These are phyloP conservation scores for Physcomitrellopsis africana DNA, from an alignment of 225 moss, liverwort and hornwort species.

Conservation along the genomic window DNA sequence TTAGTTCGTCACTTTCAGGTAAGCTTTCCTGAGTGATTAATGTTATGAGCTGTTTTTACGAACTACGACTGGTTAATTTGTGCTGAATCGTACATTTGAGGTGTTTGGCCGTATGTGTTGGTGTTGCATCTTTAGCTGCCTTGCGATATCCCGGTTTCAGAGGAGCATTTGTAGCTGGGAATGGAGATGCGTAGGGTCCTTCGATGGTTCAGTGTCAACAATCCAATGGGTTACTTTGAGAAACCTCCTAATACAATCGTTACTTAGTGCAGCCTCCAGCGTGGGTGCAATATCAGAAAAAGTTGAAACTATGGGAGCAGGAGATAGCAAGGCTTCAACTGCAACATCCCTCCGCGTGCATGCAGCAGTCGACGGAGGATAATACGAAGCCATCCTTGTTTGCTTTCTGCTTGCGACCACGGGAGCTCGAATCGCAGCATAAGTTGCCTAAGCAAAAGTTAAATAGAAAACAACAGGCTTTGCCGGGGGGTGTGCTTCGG, in stretches of 20 bases:
- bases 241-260: background rate
- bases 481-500: too few species aligned
- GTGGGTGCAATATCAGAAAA: conserved; percentile 44
- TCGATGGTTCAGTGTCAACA: background rate
- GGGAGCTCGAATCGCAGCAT: conserved; percentile 49
- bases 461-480: conserved; percentile 44
- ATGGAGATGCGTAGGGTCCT: too few species aligned
- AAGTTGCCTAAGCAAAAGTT: conserved; percentile 65
- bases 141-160: too few species aligned
- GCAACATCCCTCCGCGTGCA: conserved; percentile 48
- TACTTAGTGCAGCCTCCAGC: conserved; percentile 30
- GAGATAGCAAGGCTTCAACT: conserved; percentile 51
- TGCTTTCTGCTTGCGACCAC: conserved; percentile 63
- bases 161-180: too few species aligned
- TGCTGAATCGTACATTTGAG: too few species aligned
- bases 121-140: too few species aligned
- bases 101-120: too few species aligned
- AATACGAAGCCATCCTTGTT: conserved; percentile 54
- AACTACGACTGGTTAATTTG: too few species aligned
- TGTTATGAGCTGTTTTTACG: background rate
- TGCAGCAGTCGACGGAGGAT: conserved; percentile 47
- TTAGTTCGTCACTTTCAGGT: conserved; percentile 65
- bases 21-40: background rate
- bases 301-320: conserved; percentile 28
- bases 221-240: background rate